A percentile compares a stretch with the other conserved stretches of the same genome.
phyloP scores from a whole-genome alignment of 176 grass and related monocot species.

The Stipa capillata region DNA sequence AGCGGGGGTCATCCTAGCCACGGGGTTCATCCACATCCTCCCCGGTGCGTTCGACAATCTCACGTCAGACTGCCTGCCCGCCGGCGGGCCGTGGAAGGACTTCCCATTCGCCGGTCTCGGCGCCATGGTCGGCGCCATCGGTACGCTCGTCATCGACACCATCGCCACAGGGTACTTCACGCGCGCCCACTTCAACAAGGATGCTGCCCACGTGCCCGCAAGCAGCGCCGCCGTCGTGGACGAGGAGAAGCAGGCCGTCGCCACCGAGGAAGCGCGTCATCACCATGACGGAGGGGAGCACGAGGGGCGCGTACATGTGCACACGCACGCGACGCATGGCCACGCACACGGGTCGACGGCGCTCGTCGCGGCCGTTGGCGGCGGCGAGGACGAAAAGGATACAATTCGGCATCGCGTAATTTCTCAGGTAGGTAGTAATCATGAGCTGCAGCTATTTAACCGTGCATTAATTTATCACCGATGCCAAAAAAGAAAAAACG shows the following conservation, averaged over 20 bases:
- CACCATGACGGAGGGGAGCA: not conserved
- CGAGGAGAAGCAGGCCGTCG: conserved; percentile 6
- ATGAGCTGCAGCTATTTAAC: not conserved
- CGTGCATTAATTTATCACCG: not conserved
- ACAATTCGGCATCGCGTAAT: conserved; percentile 39
- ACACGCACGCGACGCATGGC: conserved; percentile 47
- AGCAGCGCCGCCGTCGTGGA: not conserved
- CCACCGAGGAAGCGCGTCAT: not conserved
- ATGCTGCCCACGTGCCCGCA: not conserved
- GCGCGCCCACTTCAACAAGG: conserved; percentile 11
- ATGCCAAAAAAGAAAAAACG: not conserved
- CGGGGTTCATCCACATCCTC: conserved; percentile 51
- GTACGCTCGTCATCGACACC: conserved; percentile 54
- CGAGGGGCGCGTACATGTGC: conserved; percentile 17
- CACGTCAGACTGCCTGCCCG: conserved; percentile 6
- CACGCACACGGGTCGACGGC: conserved; percentile 43
- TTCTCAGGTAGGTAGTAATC: conserved; percentile 30
- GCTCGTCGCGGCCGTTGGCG: conserved; percentile 13
- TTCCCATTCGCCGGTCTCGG: conserved; percentile 56
- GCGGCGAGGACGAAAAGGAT: conserved; percentile 10
- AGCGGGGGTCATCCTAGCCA: conserved; percentile 49
- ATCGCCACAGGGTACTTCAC: conserved; percentile 55
- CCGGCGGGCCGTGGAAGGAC: conserved; percentile 9
- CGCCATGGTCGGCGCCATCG: conserved; percentile 61
- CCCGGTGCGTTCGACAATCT: conserved; percentile 47